Evolutionary conservation across 768 basidiomycete genomes (phyloP), one percentile per base, ranked within the genome.

Genomic region (Candolleomyces eurysporus): DNA sequence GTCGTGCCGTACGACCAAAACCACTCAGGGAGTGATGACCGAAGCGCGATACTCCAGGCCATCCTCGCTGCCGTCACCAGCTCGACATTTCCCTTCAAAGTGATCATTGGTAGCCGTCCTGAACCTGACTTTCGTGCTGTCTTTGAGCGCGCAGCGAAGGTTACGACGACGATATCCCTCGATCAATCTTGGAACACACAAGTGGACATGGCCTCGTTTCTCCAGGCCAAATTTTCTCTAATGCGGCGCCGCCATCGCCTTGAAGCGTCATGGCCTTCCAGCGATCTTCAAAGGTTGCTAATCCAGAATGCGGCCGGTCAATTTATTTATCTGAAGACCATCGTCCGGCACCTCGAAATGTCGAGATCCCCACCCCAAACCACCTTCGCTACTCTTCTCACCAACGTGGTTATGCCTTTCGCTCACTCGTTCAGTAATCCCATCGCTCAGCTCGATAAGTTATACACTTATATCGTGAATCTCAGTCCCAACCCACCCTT

Each of bases 301-400:
- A 6, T 31, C 5, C n/a, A n/a, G n/a, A 43, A 57, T 5, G 40
- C 60, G 17, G 64, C 66, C 2, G 66, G 66, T 8, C 66, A 67
- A 48, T 65, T 63, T 45, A 63, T 67, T 16, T 63, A 67, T 39
- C 64, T 64, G 4, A 45, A 61, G 8, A 62, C 58, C 2, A 62
- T 65, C 13, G 53, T 60, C 16, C 57, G 56, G 6, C 65, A 50
- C 45, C 39, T 67, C n/a, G 58, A 58, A 17, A n/a, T n/a, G n/a
- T n/a, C n/a, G n/a, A n/a, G n/a, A n/a, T n/a, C n/a, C n/a, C n/a
- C n/a, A n/a, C n/a, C n/a, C n/a, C n/a, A n/a, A n/a, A n/a, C n/a
- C n/a, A n/a, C n/a, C n/a, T n/a, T n/a, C n/a, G n/a, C n/a, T n/a
- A n/a, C n/a, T n/a, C n/a, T n/a, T n/a, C n/a, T n/a, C n/a, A n/a